These are phyloP conservation scores for Acacia crassicarpa DNA, from an alignment of 306 rosid genomes.

Conservation along the genomic window DNA sequence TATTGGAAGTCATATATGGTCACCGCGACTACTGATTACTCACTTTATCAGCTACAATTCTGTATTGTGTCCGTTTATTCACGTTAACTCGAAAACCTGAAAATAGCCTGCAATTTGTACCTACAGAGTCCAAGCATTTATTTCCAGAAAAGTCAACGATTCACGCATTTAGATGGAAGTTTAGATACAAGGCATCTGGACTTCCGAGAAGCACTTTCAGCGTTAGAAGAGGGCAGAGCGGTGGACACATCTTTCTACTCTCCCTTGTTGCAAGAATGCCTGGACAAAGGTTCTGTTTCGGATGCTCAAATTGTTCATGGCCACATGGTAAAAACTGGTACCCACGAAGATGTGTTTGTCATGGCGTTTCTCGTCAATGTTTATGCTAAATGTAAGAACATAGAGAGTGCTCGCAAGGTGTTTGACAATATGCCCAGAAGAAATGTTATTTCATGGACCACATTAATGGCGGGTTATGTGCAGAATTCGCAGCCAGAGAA, in stretches of 20 bases:
- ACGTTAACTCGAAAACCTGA: not conserved
- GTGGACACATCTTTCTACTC: slow-evolving; percentile 50
- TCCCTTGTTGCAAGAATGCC: slow-evolving; percentile 68
- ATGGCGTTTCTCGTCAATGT: slow-evolving; percentile 57
- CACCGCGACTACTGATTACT: not conserved
- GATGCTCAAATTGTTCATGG: slow-evolving; percentile 58
- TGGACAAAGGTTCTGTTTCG: slow-evolving; percentile 42
- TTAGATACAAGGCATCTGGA: slow-evolving; percentile 48
- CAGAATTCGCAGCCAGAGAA: slow-evolving; percentile 55
- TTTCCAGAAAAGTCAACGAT: slow-evolving; percentile 52
- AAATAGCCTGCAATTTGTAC: slow-evolving; percentile 20
- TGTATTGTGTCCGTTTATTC: not conserved
- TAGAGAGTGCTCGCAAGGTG: slow-evolving; percentile 59
- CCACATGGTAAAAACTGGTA: slow-evolving; percentile 68
- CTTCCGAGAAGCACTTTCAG: slow-evolving; percentile 57
- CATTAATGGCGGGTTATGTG: slow-evolving; percentile 68
- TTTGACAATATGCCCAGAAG: slow-evolving; percentile 60
- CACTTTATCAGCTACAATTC: not conserved
- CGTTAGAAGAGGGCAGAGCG: slow-evolving; percentile 39
- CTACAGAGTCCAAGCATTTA: slow-evolving; percentile 57
- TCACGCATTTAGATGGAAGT: slow-evolving; percentile 38
- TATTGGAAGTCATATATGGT: not conserved
- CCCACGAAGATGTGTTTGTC: slow-evolving; percentile 53
- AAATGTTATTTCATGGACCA: slow-evolving; percentile 70
- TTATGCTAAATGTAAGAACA: slow-evolving; percentile 69